phyloP scores from a whole-genome alignment of 2,329 filamentous ascomycete species.

The Neopestalotiopsis sp. region DNA sequence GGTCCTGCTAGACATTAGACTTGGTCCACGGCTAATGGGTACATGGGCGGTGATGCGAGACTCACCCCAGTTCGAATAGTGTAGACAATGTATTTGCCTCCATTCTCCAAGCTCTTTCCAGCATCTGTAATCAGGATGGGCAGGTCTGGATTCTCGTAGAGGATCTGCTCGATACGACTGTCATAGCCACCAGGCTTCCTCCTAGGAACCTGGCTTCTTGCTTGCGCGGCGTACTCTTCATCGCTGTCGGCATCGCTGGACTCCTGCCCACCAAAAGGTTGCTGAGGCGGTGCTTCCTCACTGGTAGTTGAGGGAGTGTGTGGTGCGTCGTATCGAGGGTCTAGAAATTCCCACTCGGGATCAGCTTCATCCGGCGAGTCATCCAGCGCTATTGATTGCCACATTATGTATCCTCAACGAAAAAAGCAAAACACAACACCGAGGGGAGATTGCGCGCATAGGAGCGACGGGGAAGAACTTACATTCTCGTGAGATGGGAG shows the following conservation, averaged over 20 bases:
- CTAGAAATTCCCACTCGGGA: slow-evolving; percentile 50
- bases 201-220: slow-evolving; percentile 53
- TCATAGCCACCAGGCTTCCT: slow-evolving; percentile 87
- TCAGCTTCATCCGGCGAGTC: slow-evolving; percentile 45
- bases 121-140: slow-evolving; percentile 93
- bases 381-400: slow-evolving; percentile 43
- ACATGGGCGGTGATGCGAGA: slow-evolving; percentile 15
- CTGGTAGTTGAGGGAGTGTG: slow-evolving; percentile 75
- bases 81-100: slow-evolving; percentile 94
- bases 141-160: slow-evolving; percentile 91
- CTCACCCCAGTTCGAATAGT: slow-evolving; percentile 92
- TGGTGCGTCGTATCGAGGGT: slow-evolving; percentile 66
- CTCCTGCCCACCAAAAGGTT: slow-evolving; percentile 33
- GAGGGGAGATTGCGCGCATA: slow-evolving; percentile 17
- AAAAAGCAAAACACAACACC: slow-evolving; percentile 6
- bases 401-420: slow-evolving; percentile 35
- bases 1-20: slow-evolving; percentile 66
- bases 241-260: slow-evolving; percentile 52
- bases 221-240: slow-evolving; percentile 49
- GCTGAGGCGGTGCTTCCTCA: slow-evolving; percentile 63
- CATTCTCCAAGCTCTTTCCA: slow-evolving; percentile 91
- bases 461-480: slow-evolving; percentile 40
- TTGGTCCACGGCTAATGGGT: slow-evolving; percentile 13
- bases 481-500: slow-evolving; percentile 63
- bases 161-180: slow-evolving; percentile 94